Conservation (phyloP, 306 rosid genomes). For the Urtica urens region DNA sequence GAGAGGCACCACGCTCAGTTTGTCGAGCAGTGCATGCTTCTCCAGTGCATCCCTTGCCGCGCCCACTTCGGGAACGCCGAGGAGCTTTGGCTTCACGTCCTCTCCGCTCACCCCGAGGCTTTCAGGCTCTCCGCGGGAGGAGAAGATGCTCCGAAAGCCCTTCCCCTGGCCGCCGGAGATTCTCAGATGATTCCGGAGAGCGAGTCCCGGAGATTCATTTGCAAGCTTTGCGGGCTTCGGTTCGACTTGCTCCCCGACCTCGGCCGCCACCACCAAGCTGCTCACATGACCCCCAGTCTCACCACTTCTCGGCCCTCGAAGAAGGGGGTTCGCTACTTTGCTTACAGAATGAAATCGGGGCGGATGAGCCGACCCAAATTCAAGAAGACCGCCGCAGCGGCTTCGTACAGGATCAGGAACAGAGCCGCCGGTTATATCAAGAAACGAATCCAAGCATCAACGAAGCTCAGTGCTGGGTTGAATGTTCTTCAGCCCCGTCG, state of each 20-base stretch:
- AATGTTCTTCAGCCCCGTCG: conserved; percentile 29
- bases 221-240: conserved; percentile 95
- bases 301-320: conserved; percentile 55
- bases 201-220: conserved; percentile 53
- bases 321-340: conserved; percentile 72
- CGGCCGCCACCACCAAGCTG: conserved; percentile 99
- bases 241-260: conserved; percentile 96
- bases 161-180: conserved; percentile 41
- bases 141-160: conserved; percentile 37
- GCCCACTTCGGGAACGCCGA: conserved; percentile 82
- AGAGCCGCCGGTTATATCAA: conserved; percentile 63
- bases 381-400: conserved; percentile 75
- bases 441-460: conserved; percentile 61
- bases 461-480: conserved; percentile 39
- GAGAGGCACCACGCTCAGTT: conserved; percentile 91
- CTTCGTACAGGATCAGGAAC: conserved; percentile 69
- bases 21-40: conserved; percentile 96
- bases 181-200: conserved; percentile 50
- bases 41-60: conserved; percentile 93
- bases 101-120: conserved; percentile 54
- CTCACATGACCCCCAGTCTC: conserved; percentile 71
- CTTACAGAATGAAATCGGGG: conserved; percentile 83
- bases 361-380: conserved; percentile 83
- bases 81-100: conserved; percentile 82
- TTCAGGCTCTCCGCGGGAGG: conserved; percentile 52